Evolutionary conservation across 257 asterid genomes (phyloP), one percentile per base, ranked within the genome.

Genomic region (Lavandula angustifolia): DNA sequence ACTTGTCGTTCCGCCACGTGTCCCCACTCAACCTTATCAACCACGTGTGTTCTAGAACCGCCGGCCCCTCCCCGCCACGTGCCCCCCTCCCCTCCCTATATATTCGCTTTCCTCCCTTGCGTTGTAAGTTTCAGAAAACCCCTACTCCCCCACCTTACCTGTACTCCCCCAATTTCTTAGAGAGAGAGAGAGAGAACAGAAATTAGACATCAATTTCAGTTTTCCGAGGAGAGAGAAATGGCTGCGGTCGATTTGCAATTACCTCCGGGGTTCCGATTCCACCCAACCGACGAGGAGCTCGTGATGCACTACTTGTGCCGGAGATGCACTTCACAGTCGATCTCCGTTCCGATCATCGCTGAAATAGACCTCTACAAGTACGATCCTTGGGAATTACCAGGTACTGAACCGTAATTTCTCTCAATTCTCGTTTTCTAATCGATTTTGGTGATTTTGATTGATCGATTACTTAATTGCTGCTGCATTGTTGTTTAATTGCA

Each of bases 281-380:
- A 91, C 47, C 98, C 98, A 0, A 84, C 96, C 14, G 98, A 91
- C 67, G 98, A 91, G 33, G 98, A 91, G 63, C 94, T 91, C 2
- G 98, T 91, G 54, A 73, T 79, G 94, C 95, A 91, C 55, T 91
- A 91, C 59, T 66, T 91, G 11, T 78, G 86, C 73, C 80, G 87
- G 44, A 88, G 75, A 81, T 91, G 98, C 57, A 81, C 91, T 1
- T 59, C 84, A 0, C 95, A 81, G n/a, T 55, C 85, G 0, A 88
- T 91, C 68, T 53, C 78, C 10, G 96, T 86, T 22, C 94, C 96
- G 7, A 91, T 91, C 27, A 79, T 91, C 5, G 91, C 95, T 1
- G 98, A 91, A 42, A 82, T 91, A 57, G 95, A 91, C 37, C 89
- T 91, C 41, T 91, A 91, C 82, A 88, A 88, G 76, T 79, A 72